Conservation (phyloP, 164 flowering plant species). For the Vitis vinifera region ASM3070453v1 NC_081816.1:5616501-5617000, state of each 20-base stretch:
- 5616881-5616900: neutral
- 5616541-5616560: neutral
- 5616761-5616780: slow-evolving; percentile 43
- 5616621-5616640: neutral
- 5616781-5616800: slow-evolving; percentile 47
- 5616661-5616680: neutral
- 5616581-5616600: neutral
- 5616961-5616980: slow-evolving; percentile 56
- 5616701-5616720: slow-evolving; percentile 12
- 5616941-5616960: slow-evolving; percentile 37
- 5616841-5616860: neutral
- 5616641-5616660: slow-evolving; percentile 2
- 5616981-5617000: slow-evolving; percentile 44
- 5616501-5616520: no score
- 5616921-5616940: neutral
- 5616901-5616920: neutral
- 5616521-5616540: no score
- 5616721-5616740: slow-evolving; percentile 12
- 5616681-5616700: neutral
- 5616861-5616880: neutral
- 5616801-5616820: slow-evolving; percentile 54
- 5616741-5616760: slow-evolving; percentile 9
- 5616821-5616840: slow-evolving; percentile 51
- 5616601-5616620: neutral
- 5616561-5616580: neutral